Conservation (phyloP, 2,329 filamentous ascomycete genomes). For the Aspergillus latus region DNA sequence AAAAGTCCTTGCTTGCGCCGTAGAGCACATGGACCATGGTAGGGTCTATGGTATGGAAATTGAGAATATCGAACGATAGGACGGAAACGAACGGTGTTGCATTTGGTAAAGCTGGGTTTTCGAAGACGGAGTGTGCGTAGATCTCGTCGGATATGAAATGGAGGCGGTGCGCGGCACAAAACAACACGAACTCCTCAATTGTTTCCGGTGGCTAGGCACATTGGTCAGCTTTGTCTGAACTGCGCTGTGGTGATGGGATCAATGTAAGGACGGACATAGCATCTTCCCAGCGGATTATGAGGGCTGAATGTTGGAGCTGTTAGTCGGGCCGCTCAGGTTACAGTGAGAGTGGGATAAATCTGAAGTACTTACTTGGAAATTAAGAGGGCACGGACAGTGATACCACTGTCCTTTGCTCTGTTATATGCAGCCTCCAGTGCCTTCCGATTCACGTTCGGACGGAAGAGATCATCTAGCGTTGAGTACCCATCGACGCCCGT, state of each 20-base stretch:
- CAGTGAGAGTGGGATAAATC: no score
- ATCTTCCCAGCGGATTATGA: neutral
- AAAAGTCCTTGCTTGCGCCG: constrained; percentile 54
- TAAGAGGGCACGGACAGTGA: neutral
- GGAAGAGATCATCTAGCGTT: neutral
- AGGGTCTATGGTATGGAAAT: constrained; percentile 48
- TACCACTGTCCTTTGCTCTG: neutral
- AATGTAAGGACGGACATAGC: no score
- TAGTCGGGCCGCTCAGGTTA: no score
- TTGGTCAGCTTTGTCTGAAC: neutral
- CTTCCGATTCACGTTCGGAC: neutral
- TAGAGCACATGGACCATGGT: constrained; percentile 53
- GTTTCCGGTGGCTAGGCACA: neutral
- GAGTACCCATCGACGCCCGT: neutral
- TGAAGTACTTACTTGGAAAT: no score
- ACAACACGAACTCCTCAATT: neutral
- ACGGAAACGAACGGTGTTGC: constrained; percentile 44
- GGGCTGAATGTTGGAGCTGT: neutral
- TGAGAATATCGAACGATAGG: constrained; percentile 43
- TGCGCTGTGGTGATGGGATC: no score
- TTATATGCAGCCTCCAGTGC: neutral
- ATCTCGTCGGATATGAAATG: constrained; percentile 61
- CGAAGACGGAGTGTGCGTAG: constrained; percentile 56
- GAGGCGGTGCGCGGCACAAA: constrained; percentile 25
- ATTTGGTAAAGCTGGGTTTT: constrained; percentile 23